Evolutionary conservation across 805 yeast genomes (phyloP), one percentile per base, ranked within the genome.

Genomic region (Grigorovia transvaalensis): DNA sequence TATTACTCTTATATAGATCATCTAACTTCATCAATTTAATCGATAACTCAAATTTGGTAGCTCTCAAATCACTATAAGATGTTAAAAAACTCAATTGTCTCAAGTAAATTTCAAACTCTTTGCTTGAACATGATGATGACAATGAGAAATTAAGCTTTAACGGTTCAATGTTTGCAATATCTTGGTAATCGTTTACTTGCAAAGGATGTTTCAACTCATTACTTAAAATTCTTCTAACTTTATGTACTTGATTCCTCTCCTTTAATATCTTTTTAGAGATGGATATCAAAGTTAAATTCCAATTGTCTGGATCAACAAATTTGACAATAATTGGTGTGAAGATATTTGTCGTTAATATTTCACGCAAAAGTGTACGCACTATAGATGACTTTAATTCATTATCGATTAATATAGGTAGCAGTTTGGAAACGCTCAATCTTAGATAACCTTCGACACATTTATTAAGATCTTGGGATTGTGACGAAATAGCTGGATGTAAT

Each of bases 181-280:
- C 42, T 19, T 48, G 40, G 30, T 45, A 45, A 42, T 49, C 48
- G 18, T 48, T 51, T 8, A 27, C 40, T 3, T n/a, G 23, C 9
- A 44, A 40, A 11, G 57, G 56, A 3, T 54, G 56, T 42, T 61
- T 57, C 27, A 85, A 74, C 59, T 88, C 93, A 54, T 79, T 76
- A 55, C 82, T 84, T 40, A 89, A 69, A 1, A 87, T 85, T 20
- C 76, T 79, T 54, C 95, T 70, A 20, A 90, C 74, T 56, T 81
- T 77, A 53, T 82, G 78, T 0, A 89, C 95, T 59, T 86, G 88
- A 41, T 77, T 77, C 51, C 89, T 71, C 59, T 88, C 95, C 55
- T 81, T 81, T 62, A 90, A 71, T 12, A 84, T 76, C 33, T 75
- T 76, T 3, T 88, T 82, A 1, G 85, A 77, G 1, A 76, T 64